A percentile compares a stretch with the other conserved stretches of the same genome.
Conservation (phyloP, 345 rosid genomes). For the Adansonia digitata region DNA sequence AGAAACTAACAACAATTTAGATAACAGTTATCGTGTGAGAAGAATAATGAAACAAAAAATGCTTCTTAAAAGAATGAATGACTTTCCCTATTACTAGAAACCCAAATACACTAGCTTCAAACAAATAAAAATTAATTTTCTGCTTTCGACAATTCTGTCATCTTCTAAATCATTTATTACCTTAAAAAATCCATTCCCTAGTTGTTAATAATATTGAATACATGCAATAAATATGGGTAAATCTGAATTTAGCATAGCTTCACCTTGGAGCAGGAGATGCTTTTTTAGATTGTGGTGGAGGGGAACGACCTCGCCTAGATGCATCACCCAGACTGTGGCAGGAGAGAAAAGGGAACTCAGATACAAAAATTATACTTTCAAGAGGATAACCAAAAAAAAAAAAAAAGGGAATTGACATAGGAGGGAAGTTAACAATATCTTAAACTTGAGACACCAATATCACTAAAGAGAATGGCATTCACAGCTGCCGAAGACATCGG, state of each 20-base stretch:
- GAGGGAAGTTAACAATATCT: neutral
- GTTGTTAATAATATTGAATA: neutral
- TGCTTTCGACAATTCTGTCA: neutral
- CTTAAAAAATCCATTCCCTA: neutral
- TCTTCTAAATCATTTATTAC: neutral
- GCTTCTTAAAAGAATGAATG: neutral
- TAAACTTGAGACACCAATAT: neutral
- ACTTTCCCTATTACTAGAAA: neutral
- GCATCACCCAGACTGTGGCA: conserved; percentile 49
- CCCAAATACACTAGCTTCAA: neutral
- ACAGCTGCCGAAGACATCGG: neutral
- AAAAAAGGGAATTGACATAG: neutral
- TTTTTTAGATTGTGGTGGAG: conserved; percentile 56
- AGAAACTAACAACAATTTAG: neutral
- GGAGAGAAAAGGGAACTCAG: neutral
- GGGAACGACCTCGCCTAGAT: conserved; percentile 57
- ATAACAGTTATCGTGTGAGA: neutral
- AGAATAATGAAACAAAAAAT: neutral
- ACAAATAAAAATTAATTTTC: neutral
- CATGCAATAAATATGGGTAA: neutral
- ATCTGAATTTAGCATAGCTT: neutral
- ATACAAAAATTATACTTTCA: neutral
- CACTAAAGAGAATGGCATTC: neutral
- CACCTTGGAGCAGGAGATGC: conserved; percentile 75
- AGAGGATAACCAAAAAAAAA: neutral